Percentiles rank a stretch among this genome's conserved stretches.
phyloP scores from a whole-genome alignment of 805 yeast genomes.

The Suhomyces faveliae region DNA sequence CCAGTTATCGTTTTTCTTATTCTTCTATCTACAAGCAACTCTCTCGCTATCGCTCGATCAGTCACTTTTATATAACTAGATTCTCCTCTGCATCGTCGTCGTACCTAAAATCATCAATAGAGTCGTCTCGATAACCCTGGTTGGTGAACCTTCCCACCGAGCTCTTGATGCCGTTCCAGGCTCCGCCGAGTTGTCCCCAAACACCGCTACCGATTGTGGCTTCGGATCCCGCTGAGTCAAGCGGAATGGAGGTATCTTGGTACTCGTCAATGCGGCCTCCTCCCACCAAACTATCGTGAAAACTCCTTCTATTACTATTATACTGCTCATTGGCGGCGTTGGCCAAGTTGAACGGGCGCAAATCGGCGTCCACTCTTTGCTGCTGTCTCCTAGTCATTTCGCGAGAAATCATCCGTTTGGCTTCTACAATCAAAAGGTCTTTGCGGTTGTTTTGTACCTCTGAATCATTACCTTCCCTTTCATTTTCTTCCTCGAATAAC shows the following conservation, averaged over 20 bases:
- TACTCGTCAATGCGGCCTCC: slow-evolving; percentile 21
- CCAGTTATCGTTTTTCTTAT: neutral
- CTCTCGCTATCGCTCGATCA: no score
- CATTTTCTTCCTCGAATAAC: slow-evolving; percentile 33
- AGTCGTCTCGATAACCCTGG: slow-evolving; percentile 22
- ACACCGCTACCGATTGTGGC: slow-evolving; percentile 8
- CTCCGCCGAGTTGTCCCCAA: slow-evolving; percentile 29
- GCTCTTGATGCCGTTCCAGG: slow-evolving; percentile 22
- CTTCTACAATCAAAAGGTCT: slow-evolving; percentile 41
- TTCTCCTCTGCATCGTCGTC: slow-evolving; percentile 37
- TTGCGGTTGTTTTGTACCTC: slow-evolving; percentile 25
- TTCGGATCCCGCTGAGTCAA: slow-evolving; percentile 1
- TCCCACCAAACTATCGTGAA: slow-evolving; percentile 20
- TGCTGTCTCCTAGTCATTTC: slow-evolving; percentile 30
- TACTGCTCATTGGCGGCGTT: slow-evolving; percentile 28
- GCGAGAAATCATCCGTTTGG: slow-evolving; percentile 38
- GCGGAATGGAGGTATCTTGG: slow-evolving; percentile 11
- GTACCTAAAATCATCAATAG: slow-evolving; percentile 30
- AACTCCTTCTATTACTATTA: slow-evolving; percentile 24
- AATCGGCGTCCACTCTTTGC: slow-evolving; percentile 11
- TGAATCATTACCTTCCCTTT: slow-evolving; percentile 16
- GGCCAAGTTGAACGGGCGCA: slow-evolving; percentile 29
- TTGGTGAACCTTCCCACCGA: slow-evolving; percentile 16
- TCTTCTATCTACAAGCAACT: no score
- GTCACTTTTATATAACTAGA: slow-evolving; percentile 28